Evolutionary conservation across 2,329 filamentous ascomycete genomes (phyloP), one percentile per base, ranked within the genome.

Genomic region (Hypoxylon sp.): DNA sequence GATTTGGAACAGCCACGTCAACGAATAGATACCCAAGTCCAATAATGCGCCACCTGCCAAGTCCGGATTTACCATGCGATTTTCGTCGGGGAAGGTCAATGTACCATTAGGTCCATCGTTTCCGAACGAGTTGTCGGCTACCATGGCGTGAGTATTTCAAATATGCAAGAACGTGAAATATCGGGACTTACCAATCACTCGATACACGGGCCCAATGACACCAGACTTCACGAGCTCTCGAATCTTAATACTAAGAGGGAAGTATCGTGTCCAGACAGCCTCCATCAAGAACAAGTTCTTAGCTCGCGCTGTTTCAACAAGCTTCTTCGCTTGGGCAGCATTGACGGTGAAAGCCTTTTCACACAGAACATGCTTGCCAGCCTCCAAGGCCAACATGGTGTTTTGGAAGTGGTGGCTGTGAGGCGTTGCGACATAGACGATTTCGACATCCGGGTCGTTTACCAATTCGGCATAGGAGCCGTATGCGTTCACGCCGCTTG

Each of bases 381-480:
- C 91, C 69, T 92, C 86, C 39, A 97, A 83, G 44, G 89, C 91
- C n/a, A 96, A 85, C 87, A 93, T 92, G 67, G 88, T 86, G 79
- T 97, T 94, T 77, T 96, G 92, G 81, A 94, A 97, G 81, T 97
- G 93, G 77, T 97, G 93, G 71, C 91, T 94, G 80, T 97, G 93
- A 15, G 93, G 93, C 3, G 93, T 97, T 22, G 92, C 93, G 58
- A 97, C 87, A 78, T 97, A 97, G 79, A 97, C 80, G 71, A 96
- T 91, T 77, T 97, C 91, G 69, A 97, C 86, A 71, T 92, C 85
- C 6, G 89, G 81, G 75, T 97, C 92, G 52, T 86, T 85, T 24
- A 94, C 92, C 26, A 97, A 85, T 75, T 93, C 91, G 65, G 89
- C 84, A 78, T 97, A 97, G 10, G 89, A 92, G 62, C 90, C 91